A percentile compares a stretch with the other conserved stretches of the same genome.
These are phyloP conservation scores for Lasiodiplodia sp. DNA, from an alignment of 2,329 filamentous ascomycete genomes.

Conservation along the genomic window DNA sequence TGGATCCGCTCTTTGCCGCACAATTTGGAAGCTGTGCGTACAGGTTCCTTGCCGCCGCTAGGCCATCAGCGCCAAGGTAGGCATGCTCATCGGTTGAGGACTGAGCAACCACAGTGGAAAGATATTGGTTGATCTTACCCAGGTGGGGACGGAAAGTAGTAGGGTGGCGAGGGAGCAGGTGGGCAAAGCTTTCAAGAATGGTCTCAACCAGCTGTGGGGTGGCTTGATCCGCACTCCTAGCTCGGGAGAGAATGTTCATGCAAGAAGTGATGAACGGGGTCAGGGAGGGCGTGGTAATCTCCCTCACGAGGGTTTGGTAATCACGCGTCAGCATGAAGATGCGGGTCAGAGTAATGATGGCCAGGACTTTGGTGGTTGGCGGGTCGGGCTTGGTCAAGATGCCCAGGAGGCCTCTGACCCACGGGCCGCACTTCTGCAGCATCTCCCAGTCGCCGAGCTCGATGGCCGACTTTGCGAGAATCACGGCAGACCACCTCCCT, in stretches of 20 bases:
- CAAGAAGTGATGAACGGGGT: constrained; percentile 77
- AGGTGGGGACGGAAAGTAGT: constrained; percentile 82
- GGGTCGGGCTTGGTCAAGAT: constrained; percentile 84
- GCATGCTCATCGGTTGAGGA: constrained; percentile 34
- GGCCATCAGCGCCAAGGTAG: constrained; percentile 68
- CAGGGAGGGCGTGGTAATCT: constrained; percentile 85
- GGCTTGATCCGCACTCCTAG: constrained; percentile 22
- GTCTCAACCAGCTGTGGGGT: constrained; percentile 63
- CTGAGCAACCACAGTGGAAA: constrained; percentile 59
- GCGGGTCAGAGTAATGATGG: constrained; percentile 77
- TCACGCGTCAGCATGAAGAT: constrained; percentile 85
- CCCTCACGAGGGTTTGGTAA: constrained; percentile 82
- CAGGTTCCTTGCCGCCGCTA: constrained; percentile 67
- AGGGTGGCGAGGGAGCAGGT: constrained; percentile 79
- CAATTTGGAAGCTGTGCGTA: constrained; percentile 78
- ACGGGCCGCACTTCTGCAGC: constrained; percentile 74
- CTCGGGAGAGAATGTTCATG: constrained; percentile 58
- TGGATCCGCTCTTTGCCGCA: constrained; percentile 77
- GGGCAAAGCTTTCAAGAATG: constrained; percentile 74
- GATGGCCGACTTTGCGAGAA: constrained; percentile 79
- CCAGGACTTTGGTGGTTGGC: constrained; percentile 75
- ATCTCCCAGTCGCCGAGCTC: constrained; percentile 87
- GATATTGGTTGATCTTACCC: constrained; percentile 69
- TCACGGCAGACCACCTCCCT: constrained; percentile 78
- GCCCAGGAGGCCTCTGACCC: constrained; percentile 78